Evolutionary conservation across 2,329 filamentous ascomycete species (phyloP).

Genomic region (Colletotrichum caudatum): DNA sequence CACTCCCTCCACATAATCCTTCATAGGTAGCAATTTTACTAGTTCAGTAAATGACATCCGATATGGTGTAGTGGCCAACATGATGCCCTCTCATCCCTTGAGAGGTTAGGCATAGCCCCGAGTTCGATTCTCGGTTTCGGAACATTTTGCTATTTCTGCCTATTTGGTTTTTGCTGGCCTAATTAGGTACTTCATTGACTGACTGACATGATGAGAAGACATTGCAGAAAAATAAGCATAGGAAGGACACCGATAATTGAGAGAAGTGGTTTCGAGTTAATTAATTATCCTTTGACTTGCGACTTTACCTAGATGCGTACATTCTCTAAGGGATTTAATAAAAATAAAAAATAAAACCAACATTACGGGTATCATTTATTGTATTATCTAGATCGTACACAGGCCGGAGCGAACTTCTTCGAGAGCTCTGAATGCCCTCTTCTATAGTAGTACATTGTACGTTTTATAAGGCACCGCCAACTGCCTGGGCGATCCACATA

Average conservation of each 20-base stretch:
- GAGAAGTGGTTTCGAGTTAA: background rate
- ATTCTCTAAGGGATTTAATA: background rate
- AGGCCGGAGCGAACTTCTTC: background rate
- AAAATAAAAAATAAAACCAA: too few species aligned
- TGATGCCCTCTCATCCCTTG: constrained; percentile 34
- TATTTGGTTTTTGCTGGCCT: background rate
- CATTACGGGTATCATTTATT: constrained; percentile 27
- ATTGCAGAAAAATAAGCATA: background rate
- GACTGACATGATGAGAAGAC: background rate
- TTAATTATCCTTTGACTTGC: too few species aligned
- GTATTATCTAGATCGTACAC: background rate
- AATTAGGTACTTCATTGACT: background rate
- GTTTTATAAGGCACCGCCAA: constrained; percentile 86
- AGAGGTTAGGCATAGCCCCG: constrained; percentile 38
- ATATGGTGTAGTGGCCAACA: constrained; percentile 42
- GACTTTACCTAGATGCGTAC: background rate
- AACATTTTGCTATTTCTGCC: background rate
- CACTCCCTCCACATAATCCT: too few species aligned
- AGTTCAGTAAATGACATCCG: background rate
- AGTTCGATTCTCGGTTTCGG: constrained; percentile 30
- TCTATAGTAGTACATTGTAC: background rate
- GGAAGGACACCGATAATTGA: background rate
- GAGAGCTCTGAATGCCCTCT: background rate
- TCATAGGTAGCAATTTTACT: too few species aligned
- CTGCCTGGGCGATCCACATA: constrained; percentile 91